These are phyloP conservation scores for Hypholoma sublateritium DNA, from an alignment of 768 basidiomycete genomes.

Conservation along the genomic window DNA sequence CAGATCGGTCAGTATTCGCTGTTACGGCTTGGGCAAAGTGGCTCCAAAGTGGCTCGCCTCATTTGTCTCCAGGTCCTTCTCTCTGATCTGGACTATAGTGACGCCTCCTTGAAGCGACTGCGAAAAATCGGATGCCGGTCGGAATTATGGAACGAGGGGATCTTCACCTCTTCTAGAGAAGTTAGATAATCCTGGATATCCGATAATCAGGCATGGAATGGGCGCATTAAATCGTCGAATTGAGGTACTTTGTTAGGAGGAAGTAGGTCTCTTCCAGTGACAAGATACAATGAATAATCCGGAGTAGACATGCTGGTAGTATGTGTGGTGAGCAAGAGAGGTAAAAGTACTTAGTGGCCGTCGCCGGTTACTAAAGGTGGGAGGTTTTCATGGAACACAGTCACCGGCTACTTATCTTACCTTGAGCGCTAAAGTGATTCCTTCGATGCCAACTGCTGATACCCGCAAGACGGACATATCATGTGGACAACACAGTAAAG, in stretches of 20 bases:
- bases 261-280: slow-evolving; percentile 78
- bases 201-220: slow-evolving; percentile 3
- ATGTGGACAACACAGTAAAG: not conserved
- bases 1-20: not conserved
- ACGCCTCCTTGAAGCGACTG: slow-evolving; percentile 86
- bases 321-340: not conserved
- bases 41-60: slow-evolving; percentile 53
- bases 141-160: not conserved
- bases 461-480: not conserved
- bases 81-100: slow-evolving; percentile 86
- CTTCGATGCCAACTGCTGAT: not conserved
- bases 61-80: slow-evolving; percentile 79
- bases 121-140: not conserved
- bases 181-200: slow-evolving; percentile 60
- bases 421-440: too few species aligned
- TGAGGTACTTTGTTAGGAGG: slow-evolving; percentile 68
- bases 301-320: slow-evolving; percentile 20
- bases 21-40: not conserved
- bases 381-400: not conserved
- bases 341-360: too few species aligned
- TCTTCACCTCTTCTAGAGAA: slow-evolving; percentile 68
- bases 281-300: slow-evolving; percentile 82
- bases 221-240: not conserved
- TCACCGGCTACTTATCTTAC: not conserved
- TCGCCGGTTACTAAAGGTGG: not conserved